Evolutionary conservation across 805 yeast genomes (phyloP), one percentile per base, ranked within the genome.

Genomic region (Yarrowia yakushimensis): DNA sequence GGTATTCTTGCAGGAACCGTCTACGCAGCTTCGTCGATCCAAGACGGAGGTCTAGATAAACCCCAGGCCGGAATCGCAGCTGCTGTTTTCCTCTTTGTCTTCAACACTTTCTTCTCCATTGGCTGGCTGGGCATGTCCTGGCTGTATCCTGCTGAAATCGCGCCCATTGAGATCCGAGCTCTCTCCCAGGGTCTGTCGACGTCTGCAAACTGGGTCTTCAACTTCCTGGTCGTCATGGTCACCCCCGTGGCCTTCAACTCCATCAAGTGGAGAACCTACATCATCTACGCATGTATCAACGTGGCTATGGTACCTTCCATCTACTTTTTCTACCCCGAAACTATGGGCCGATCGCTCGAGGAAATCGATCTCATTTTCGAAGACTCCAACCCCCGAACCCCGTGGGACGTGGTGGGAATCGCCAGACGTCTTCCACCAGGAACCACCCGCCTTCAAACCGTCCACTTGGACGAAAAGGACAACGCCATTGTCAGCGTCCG

Each of bases 321-420:
- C 17, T 43, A 43, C 50, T 43, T 43, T 13, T 43, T 43, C 50
- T 48, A 31, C n/a, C 57, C 57, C 2, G 57, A 48, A 31, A 48
- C 57, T n/a, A 48, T 33, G 41, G 57, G 57, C 31, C 37, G 41
- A 31, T 10, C 57, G 5, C 41, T 48, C 13, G 57, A 43, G 13
- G 50, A 43, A 18, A 43, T 43, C n/a, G 50, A 43, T 27, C 50
- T 43, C 34, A 43, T 43, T 18, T 43, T 43, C 50, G 50, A 61
- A 15, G 41, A 59, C 23, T 69, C 68, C 55, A 71, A 76, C 62
- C 73, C 50, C 50, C 4, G 23, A 28, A 43, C 50, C 2, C 50
- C 50, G n/a, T 43, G 50, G 50, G 50, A 43, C 17, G 50, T 43
- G 34, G 50, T 43, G 11, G 50, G 50, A 2, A 43, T 43, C 13